Evolutionary conservation across 305 asterid species (phyloP), one percentile per base, ranked within the genome.

Genomic region (Petunia hybrid): DNA sequence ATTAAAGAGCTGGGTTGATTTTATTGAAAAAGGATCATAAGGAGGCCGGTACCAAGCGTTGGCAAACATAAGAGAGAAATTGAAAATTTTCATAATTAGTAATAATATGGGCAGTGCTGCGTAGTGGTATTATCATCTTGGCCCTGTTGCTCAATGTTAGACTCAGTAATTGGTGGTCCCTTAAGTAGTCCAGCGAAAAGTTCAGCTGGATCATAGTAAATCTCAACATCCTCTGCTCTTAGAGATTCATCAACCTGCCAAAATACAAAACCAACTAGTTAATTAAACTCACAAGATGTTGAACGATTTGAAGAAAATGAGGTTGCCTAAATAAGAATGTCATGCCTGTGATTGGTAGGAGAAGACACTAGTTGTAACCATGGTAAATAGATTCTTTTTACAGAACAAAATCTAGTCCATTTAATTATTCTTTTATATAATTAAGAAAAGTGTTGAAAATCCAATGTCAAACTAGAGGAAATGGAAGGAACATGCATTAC

Each of bases 201-300:
- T 88, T 94, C 92, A 0, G 92, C 87, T 1, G 97, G 97, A 64
- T 92, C 98, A 45, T 91, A 92, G 86, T 91, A 93, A 62, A 92
- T 81, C 77, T 94, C 98, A 62, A 94, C 95, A 31, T 92, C 97
- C 77, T 94, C 98, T 14, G 89, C 98, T 82, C 94, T 88, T 83
- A 92, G 45, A 5, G 92, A 86, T 69, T 91, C 97, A 75, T 92
- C 98, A 70, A 92, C 97, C 97, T 93, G 82, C 70, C 38, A 61
- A 62, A 8, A 61, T 41, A 39, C 2, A 16, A 55, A 61, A 66
- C 14, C 2, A 78, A 36, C 3, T 13, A 35, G 14, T 73, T 36
- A 22, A 22, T 22, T 22, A 35, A 46, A 73, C 3, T 1, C 1
- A 6, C 1, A 48, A 48, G 2, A 45, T 46, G 22, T n/a, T 22